Percentiles rank a stretch among this genome's conserved stretches.
phyloP scores from a whole-genome alignment of 2,329 filamentous ascomycete genomes.

The Aspergillus tanneri region DNA sequence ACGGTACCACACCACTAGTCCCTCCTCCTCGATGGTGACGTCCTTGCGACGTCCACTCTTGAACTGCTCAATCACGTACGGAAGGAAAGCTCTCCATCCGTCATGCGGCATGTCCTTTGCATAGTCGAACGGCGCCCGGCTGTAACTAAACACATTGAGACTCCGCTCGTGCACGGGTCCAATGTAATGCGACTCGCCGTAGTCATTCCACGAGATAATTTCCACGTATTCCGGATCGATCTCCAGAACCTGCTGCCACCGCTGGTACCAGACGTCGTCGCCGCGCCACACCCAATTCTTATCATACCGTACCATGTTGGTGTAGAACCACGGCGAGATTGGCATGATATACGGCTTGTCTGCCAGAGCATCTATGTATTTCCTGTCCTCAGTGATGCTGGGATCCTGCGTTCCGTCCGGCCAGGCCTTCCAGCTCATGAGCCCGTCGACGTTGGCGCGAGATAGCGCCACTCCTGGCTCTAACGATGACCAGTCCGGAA shows the following conservation, averaged over 20 bases:
- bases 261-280: slow-evolving; percentile 60
- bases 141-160: slow-evolving; percentile 36
- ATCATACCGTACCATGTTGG: slow-evolving; percentile 55
- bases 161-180: slow-evolving; percentile 49
- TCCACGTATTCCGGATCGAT: slow-evolving; percentile 54
- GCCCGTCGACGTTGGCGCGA: slow-evolving; percentile 36
- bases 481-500: slow-evolving; percentile 48
- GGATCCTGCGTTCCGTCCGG: slow-evolving; percentile 38
- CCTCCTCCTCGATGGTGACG: slow-evolving; percentile 26
- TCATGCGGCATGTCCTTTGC: slow-evolving; percentile 31
- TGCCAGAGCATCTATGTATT: slow-evolving; percentile 38
- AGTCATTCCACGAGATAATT: slow-evolving; percentile 63
- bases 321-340: slow-evolving; percentile 58
- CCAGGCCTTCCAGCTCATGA: slow-evolving; percentile 48
- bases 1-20: slow-evolving; percentile 32
- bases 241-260: slow-evolving; percentile 57
- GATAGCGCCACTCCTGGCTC: slow-evolving; percentile 25
- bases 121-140: slow-evolving; percentile 42
- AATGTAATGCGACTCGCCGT: slow-evolving; percentile 61
- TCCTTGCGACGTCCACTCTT: slow-evolving; percentile 30
- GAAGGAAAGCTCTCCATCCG: slow-evolving; percentile 33
- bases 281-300: slow-evolving; percentile 66
- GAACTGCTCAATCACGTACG: slow-evolving; percentile 38
- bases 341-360: slow-evolving; percentile 53
- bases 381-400: slow-evolving; percentile 38